Evolutionary conservation across 1,284 basidiomycete genomes (phyloP).

Genomic region (Cutaneotrichosporon daszewskae): DNA sequence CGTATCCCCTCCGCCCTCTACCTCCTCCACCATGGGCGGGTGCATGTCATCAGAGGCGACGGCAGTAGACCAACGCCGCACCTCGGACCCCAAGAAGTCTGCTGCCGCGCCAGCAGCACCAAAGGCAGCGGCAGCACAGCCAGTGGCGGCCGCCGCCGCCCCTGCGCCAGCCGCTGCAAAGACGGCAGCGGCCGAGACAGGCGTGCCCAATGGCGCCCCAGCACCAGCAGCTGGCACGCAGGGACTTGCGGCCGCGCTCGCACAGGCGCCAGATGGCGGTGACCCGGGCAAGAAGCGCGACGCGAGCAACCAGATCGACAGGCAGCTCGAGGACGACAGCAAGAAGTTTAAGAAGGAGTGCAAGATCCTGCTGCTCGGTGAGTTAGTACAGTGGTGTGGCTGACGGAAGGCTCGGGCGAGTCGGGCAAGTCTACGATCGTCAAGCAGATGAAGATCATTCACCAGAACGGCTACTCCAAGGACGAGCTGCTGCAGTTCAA

Average conservation of each 20-base stretch:
- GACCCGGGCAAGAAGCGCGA: slow-evolving; percentile 52
- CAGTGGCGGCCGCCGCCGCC: neutral
- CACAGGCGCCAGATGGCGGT: slow-evolving; percentile 19
- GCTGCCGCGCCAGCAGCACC: slow-evolving; percentile 5
- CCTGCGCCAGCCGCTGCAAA: slow-evolving; percentile 22
- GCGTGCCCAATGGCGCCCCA: slow-evolving; percentile 5
- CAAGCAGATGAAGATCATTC: slow-evolving; percentile 99
- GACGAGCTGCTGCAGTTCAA: slow-evolving; percentile 76
- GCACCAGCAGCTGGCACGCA: slow-evolving; percentile 17
- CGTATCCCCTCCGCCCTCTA: neutral
- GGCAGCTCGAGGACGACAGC: slow-evolving; percentile 54
- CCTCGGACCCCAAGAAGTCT: slow-evolving; percentile 13
- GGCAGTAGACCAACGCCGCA: slow-evolving; percentile 17
- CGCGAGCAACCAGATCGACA: slow-evolving; percentile 56
- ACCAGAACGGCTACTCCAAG: slow-evolving; percentile 82
- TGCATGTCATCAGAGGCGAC: slow-evolving; percentile 34
- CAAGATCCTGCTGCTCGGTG: slow-evolving; percentile 87
- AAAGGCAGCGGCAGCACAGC: slow-evolving; percentile 12
- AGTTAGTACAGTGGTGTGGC: slow-evolving; percentile 35
- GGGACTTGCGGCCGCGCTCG: slow-evolving; percentile 35
- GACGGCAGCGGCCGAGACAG: slow-evolving; percentile 16
- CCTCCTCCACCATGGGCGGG: slow-evolving; percentile 29
- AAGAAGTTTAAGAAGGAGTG: slow-evolving; percentile 76
- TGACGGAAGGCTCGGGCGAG: slow-evolving; percentile 62
- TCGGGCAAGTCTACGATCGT: slow-evolving; percentile 95